Conservation (phyloP, 2,329 filamentous ascomycete genomes). For the Sarocladium kiliense region DNA sequence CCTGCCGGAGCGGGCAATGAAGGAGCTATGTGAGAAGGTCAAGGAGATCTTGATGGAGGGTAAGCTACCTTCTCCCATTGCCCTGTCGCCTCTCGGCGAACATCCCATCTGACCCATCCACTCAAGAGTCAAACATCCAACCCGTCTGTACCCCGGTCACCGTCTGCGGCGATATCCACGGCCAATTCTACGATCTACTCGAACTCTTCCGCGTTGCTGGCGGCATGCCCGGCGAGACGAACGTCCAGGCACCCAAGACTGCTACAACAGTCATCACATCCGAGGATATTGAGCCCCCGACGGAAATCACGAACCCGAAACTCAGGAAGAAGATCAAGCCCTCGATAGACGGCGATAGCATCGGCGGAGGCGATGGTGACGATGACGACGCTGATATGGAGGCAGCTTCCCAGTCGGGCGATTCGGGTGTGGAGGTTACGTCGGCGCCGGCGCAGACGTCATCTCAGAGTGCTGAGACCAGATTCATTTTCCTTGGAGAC, state of each 20-base stretch:
- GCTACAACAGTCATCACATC: conserved; percentile 73
- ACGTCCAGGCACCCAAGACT: conserved; percentile 63
- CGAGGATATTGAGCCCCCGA: conserved; percentile 89
- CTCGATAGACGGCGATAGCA: conserved; percentile 28
- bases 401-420: conserved; percentile 25
- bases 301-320: conserved; percentile 82
- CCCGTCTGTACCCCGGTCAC: conserved; percentile 96
- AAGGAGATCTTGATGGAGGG: conserved; percentile 99
- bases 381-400: conserved; percentile 43
- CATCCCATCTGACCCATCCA: neutral
- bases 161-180: conserved; percentile 96
- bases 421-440: conserved; percentile 28
- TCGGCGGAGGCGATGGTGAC: conserved; percentile 45
- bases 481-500: conserved; percentile 68
- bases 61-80: conserved; percentile 27
- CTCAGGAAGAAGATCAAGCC: conserved; percentile 75
- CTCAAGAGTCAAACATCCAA: conserved; percentile 91
- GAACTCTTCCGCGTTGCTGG: conserved; percentile 96
- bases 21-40: conserved; percentile 96
- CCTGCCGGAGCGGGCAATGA: conserved; percentile 94
- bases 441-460: conserved; percentile 16
- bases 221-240: conserved; percentile 85
- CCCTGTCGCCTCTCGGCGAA: neutral
- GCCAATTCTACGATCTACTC: conserved; percentile 96
- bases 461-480: conserved; percentile 46